phyloP scores from a whole-genome alignment of 1,284 basidiomycete species.

The Tilletia horrida region DNA sequence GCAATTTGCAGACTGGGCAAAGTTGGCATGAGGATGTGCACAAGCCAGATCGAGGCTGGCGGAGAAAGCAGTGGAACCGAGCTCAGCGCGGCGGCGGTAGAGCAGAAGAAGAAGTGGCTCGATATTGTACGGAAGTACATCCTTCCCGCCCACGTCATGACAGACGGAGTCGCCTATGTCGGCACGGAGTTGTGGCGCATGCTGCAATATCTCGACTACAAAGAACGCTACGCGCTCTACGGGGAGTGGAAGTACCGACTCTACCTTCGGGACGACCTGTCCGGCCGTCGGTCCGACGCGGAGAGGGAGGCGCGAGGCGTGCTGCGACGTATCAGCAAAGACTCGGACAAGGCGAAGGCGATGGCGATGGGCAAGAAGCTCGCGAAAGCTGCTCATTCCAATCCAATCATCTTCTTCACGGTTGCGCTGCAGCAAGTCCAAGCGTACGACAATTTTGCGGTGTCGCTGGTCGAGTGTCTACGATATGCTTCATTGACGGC shows the following conservation, averaged over 20 bases:
- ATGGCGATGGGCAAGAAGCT: slow-evolving; percentile 67
- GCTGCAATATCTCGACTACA: slow-evolving; percentile 72
- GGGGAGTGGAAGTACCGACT: slow-evolving; percentile 85
- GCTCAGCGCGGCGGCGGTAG: slow-evolving; percentile 20
- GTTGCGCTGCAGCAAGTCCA: slow-evolving; percentile 90
- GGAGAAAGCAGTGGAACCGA: slow-evolving; percentile 1
- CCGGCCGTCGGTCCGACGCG: slow-evolving; percentile 59
- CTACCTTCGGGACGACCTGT: slow-evolving; percentile 58
- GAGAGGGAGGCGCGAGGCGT: slow-evolving; percentile 58
- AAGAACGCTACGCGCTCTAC: slow-evolving; percentile 80
- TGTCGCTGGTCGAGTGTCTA: slow-evolving; percentile 83
- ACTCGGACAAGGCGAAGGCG: slow-evolving; percentile 69
- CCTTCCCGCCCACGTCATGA: slow-evolving; percentile 80
- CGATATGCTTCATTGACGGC: slow-evolving; percentile 71
- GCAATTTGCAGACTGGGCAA: slow-evolving; percentile 43
- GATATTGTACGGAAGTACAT: slow-evolving; percentile 74
- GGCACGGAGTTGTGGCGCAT: slow-evolving; percentile 58
- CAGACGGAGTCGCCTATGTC: slow-evolving; percentile 69
- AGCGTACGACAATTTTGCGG: slow-evolving; percentile 91
- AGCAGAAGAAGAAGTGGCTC: slow-evolving; percentile 65
- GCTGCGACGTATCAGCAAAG: slow-evolving; percentile 56
- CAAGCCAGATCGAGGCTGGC: slow-evolving; percentile 8
- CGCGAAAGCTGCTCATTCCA: slow-evolving; percentile 90
- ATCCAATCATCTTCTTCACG: slow-evolving; percentile 85
- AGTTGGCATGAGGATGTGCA: slow-evolving; percentile 29